Evolutionary conservation across 805 yeast species (phyloP).

Genomic region (Candida ovalis): DNA sequence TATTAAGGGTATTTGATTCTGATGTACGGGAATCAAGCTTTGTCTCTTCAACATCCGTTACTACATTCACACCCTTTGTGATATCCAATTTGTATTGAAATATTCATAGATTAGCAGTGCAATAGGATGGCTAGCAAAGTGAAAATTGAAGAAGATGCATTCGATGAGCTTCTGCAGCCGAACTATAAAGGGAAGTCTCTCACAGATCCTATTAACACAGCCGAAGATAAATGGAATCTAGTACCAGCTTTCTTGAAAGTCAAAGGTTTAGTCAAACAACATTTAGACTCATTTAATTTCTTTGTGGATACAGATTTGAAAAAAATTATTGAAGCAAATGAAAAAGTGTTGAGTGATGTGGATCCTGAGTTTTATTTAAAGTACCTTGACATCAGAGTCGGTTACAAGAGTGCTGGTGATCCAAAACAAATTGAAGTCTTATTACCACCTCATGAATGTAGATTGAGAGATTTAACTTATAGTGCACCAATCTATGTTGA

Average conservation of each 20-base stretch:
- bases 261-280: slow-evolving; percentile 95
- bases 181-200: slow-evolving; percentile 80
- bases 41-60: too few relatives aligned
- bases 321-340: slow-evolving; percentile 89
- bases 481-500: slow-evolving; percentile 95
- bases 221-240: slow-evolving; percentile 95
- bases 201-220: slow-evolving; percentile 85
- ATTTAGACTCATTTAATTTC: slow-evolving; percentile 95
- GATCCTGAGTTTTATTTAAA: slow-evolving; percentile 96
- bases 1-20: too few relatives aligned
- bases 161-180: slow-evolving; percentile 75
- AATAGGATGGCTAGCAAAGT: background rate
- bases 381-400: slow-evolving; percentile 90
- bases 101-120: too few relatives aligned
- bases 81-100: too few relatives aligned
- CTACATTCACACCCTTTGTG: too few relatives aligned
- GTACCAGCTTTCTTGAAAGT: slow-evolving; percentile 94
- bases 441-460: slow-evolving; percentile 90
- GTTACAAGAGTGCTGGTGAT: slow-evolving; percentile 59
- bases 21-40: too few relatives aligned
- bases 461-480: slow-evolving; percentile 89
- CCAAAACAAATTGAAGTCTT: slow-evolving; percentile 52
- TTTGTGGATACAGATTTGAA: slow-evolving; percentile 91
- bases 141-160: slow-evolving; percentile 40
- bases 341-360: slow-evolving; percentile 84